phyloP scores from a whole-genome alignment of 169 alveolate species.

The Cryptosporidium parvum region DNA sequence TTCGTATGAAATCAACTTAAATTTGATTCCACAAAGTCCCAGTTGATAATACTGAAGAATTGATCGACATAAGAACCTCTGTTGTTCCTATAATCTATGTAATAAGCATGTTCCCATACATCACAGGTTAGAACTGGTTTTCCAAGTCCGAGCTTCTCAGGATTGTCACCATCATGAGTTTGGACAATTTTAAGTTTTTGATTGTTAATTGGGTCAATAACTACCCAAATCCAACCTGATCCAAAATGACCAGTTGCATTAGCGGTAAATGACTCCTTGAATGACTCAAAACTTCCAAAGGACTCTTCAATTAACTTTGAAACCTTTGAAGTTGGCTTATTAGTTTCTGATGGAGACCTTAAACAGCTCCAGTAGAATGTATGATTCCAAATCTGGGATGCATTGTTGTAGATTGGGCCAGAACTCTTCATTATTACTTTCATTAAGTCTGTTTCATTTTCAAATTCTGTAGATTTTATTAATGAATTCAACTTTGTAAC shows the following conservation, averaged over 20 bases:
- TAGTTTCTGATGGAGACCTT: constrained; percentile 91
- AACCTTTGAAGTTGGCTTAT: constrained; percentile 90
- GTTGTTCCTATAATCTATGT: constrained; percentile 92
- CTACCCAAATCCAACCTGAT: constrained; percentile 99
- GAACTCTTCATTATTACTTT: constrained; percentile 82
- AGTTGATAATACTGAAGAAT: constrained; percentile 94
- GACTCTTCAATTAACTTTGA: constrained; percentile 85
- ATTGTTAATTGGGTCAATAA: constrained; percentile 87
- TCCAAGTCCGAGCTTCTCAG: constrained; percentile 88
- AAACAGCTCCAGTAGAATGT: constrained; percentile 93
- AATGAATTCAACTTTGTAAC: constrained; percentile 87
- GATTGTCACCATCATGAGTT: constrained; percentile 92
- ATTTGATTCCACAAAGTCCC: constrained; percentile 87
- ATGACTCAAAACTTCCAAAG: constrained; percentile 88
- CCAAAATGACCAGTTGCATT: constrained; percentile 94
- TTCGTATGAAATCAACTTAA: constrained; percentile 25
- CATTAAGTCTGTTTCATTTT: constrained; percentile 67
- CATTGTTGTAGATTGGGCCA: constrained; percentile 90
- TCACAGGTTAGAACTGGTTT: constrained; percentile 92
- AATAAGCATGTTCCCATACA: constrained; percentile 98
- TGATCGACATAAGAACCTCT: constrained; percentile 90
- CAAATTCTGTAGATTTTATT: constrained; percentile 76
- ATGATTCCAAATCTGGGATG: constrained; percentile 94
- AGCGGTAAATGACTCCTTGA: constrained; percentile 86
- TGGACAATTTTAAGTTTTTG: constrained; percentile 88